Evolutionary conservation across 208 protist genomes (phyloP).

Genomic region (Trypanosoma caninum): DNA sequence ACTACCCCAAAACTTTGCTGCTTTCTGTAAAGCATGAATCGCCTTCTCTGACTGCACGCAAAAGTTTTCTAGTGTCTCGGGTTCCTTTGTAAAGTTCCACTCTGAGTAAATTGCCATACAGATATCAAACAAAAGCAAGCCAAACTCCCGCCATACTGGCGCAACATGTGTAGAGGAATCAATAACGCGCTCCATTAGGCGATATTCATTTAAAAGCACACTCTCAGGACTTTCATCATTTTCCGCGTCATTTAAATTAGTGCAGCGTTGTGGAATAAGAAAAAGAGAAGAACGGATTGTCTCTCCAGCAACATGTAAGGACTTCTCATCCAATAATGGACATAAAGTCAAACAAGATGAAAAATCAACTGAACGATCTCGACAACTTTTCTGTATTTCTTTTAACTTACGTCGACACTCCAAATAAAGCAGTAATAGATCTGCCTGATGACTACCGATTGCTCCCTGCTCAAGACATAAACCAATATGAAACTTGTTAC

Average conservation of each 20-base stretch:
- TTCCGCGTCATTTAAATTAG: not conserved
- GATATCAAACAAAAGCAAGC: conserved; percentile 80
- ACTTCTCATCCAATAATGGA: not conserved
- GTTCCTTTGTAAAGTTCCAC: conserved; percentile 58
- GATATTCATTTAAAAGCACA: conserved; percentile 75
- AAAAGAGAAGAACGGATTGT: not conserved
- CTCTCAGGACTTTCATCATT: conserved; percentile 39
- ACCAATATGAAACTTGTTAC: not conserved
- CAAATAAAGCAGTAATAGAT: conserved; percentile 66
- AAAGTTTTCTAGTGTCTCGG: conserved; percentile 79
- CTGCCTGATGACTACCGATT: conserved; percentile 41
- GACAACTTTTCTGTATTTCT: not conserved
- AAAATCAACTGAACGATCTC: not conserved
- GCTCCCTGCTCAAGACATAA: not conserved
- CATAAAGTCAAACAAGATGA: not conserved
- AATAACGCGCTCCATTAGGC: conserved; percentile 76
- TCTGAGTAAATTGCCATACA: conserved; percentile 83
- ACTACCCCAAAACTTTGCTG: conserved; percentile 71
- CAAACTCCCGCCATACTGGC: conserved; percentile 84
- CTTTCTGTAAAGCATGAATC: conserved; percentile 73
- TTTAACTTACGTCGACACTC: conserved; percentile 44
- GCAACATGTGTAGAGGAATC: conserved; percentile 39
- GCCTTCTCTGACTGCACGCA: conserved; percentile 69
- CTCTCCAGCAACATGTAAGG: not conserved
- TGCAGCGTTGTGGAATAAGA: not conserved